These are phyloP conservation scores for Cordyceps sp. DNA, from an alignment of 2,329 filamentous ascomycete genomes.

Conservation along the genomic window DNA sequence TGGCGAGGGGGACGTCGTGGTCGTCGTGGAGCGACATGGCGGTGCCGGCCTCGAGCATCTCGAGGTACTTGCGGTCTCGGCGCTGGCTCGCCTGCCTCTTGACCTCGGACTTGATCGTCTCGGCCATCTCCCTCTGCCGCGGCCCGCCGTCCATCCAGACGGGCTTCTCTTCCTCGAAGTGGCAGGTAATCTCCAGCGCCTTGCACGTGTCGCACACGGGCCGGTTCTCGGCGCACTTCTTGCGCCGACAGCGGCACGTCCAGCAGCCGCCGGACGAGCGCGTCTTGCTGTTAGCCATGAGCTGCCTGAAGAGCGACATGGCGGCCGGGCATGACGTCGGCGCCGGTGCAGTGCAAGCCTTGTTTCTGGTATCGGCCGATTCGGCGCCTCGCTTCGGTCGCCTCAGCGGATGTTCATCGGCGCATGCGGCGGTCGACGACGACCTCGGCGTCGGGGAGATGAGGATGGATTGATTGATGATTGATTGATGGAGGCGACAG, in stretches of 20 bases:
- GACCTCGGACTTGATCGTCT: constrained; percentile 38
- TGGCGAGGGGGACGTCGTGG: too few species aligned
- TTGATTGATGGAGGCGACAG: too few species aligned
- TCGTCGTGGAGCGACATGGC: too few species aligned
- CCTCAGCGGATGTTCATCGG: too few species aligned
- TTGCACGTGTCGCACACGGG: constrained; percentile 34
- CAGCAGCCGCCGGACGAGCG: constrained; percentile 35
- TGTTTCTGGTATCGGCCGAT: too few species aligned
- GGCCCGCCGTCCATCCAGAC: constrained; percentile 40
- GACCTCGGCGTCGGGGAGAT: too few species aligned
- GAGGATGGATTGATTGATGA: too few species aligned
- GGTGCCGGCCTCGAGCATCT: constrained; percentile 20
- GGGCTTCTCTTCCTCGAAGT: constrained; percentile 33
- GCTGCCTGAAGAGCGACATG: constrained; percentile 8
- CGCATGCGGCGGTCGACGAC: too few species aligned
- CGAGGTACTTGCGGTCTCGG: constrained; percentile 30
- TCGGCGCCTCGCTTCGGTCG: too few species aligned
- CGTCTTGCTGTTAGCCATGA: constrained; percentile 10
- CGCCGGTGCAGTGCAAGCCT: too few species aligned
- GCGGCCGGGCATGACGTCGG: background rate
- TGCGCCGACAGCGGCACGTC: constrained; percentile 44
- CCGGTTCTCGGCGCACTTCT: constrained; percentile 40
- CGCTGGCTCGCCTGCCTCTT: constrained; percentile 34
- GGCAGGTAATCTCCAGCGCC: constrained; percentile 37
- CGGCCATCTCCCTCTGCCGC: constrained; percentile 31